A percentile compares a stretch with the other conserved stretches of the same genome.
These are phyloP conservation scores for Dothistroma pini DNA, from an alignment of 2,329 filamentous ascomycete species.

Conservation along the genomic window DNA sequence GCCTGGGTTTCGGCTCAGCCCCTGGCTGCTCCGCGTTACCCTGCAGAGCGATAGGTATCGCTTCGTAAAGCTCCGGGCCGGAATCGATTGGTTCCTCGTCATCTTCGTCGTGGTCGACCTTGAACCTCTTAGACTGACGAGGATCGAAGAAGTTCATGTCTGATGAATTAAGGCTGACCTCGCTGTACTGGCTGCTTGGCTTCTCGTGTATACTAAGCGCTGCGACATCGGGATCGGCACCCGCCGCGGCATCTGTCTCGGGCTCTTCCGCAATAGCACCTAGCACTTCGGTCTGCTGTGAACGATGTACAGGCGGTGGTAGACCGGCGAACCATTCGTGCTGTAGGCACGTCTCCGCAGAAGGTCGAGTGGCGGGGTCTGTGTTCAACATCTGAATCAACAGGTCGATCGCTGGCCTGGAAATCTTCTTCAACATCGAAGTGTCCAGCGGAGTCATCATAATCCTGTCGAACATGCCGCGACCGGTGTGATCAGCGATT, in stretches of 20 bases:
- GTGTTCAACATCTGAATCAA: slow-evolving; percentile 73
- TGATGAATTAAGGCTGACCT: slow-evolving; percentile 34
- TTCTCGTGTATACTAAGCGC: slow-evolving; percentile 60
- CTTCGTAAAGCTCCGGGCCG: slow-evolving; percentile 37
- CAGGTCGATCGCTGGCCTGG: slow-evolving; percentile 67
- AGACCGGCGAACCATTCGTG: slow-evolving; percentile 67
- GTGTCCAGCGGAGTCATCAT: slow-evolving; percentile 73
- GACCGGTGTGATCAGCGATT: slow-evolving; percentile 69
- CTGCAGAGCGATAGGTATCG: slow-evolving; percentile 31
- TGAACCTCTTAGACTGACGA: slow-evolving; percentile 45
- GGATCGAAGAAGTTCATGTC: slow-evolving; percentile 39
- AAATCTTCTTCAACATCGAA: slow-evolving; percentile 61
- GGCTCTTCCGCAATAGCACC: slow-evolving; percentile 54
- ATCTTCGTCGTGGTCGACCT: slow-evolving; percentile 36
- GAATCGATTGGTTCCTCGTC: slow-evolving; percentile 34
- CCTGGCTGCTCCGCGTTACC: slow-evolving; percentile 15
- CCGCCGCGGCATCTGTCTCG: slow-evolving; percentile 49
- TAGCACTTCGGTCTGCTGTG: slow-evolving; percentile 30
- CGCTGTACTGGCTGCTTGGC: slow-evolving; percentile 25
- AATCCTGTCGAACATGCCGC: slow-evolving; percentile 77
- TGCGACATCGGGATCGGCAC: slow-evolving; percentile 53
- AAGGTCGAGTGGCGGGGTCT: slow-evolving; percentile 74
- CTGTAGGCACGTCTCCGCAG: slow-evolving; percentile 63
- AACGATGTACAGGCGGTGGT: slow-evolving; percentile 8
- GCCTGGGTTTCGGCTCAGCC: slow-evolving; percentile 13